Conservation (phyloP, 768 basidiomycete species). For the Coprinopsis sp. region DNA sequence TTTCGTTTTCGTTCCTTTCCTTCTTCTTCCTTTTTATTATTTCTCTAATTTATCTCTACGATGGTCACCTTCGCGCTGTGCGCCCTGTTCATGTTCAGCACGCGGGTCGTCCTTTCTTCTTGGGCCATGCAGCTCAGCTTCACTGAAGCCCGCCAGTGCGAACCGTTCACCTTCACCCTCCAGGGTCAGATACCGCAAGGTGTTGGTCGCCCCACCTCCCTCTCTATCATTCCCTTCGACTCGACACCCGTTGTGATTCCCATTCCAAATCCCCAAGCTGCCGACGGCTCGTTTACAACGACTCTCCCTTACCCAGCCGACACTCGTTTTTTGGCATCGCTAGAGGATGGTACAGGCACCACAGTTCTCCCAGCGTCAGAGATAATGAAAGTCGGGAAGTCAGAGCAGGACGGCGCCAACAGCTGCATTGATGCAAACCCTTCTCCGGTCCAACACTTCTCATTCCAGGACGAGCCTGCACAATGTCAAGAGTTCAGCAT, state of each 20-base stretch:
- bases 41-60: slow-evolving; percentile 2
- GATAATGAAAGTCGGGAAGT: slow-evolving; percentile 40
- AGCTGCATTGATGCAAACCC: slow-evolving; percentile 32
- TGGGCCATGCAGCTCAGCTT: slow-evolving; percentile 7
- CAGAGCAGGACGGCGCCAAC: slow-evolving; percentile 19
- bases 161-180: slow-evolving; percentile 1
- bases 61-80: not conserved
- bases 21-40: not conserved
- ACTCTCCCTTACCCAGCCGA: slow-evolving; percentile 49
- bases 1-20: not conserved
- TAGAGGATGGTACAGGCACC: slow-evolving; percentile 42
- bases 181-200: not conserved
- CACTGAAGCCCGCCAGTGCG: not conserved
- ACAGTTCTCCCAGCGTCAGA: slow-evolving; percentile 42
- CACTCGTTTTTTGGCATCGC: slow-evolving; percentile 49
- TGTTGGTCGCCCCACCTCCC: slow-evolving; percentile 9
- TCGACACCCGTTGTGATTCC: slow-evolving; percentile 45
- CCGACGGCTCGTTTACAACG: slow-evolving; percentile 38
- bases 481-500: slow-evolving; percentile 51
- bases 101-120: slow-evolving; percentile 6
- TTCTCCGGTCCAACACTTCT: slow-evolving; percentile 1
- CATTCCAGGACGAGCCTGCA: slow-evolving; percentile 19
- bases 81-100: slow-evolving; percentile 3
- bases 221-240: slow-evolving; percentile 52
- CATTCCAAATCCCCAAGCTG: slow-evolving; percentile 32